Base-by-base conservation (phyloP, 1,284 basidiomycete genomes). In the Phlebopus sp. region DNA sequence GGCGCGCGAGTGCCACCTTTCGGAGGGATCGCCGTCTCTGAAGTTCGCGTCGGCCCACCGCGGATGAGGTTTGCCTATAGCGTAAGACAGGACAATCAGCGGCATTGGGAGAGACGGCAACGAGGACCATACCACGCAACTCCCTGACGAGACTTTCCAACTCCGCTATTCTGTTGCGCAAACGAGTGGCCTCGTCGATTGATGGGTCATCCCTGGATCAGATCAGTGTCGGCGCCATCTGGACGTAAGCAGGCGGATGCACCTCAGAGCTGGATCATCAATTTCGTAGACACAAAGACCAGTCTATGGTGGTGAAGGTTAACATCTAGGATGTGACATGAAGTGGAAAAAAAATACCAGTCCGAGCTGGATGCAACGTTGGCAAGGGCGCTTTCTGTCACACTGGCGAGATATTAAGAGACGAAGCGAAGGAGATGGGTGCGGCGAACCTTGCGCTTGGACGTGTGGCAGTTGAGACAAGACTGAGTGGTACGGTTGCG, bases 231-330 rank as follows among this genome's bases (percentile, higher is more conserved):
- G n/a, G 46, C 31, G 29, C 23, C 29, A 46, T 27, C 34, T 45
- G 46, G 39, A 45, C 37, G 37, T 37, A 21, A 31, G 52, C 32
- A 11, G 19, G 43, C 37, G 48, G 11, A 69, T 79, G 58, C 58
- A 90, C 89, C 86, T 77, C 44, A 90, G 73, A 9, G 86, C 82
- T 11, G 88, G 86, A 68, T 94, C 91, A 65, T 93, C 92, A 50
- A 93, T 88, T 63, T 94, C 91, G 59, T 94, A 94, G 0, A 94
- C 91, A 64, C 91, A 94, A 15, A 92, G 84, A 34, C 91, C 92
- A 17, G 91, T 94, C 86, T 91, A 53, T 2, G 50, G 40, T 25
- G 9, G 10, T 37, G 47, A 46, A 10, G 52, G 47, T 57, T 37
- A 40, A 51, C 42, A 59, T 54, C 41, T 35, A 54, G 35, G 42